These are phyloP conservation scores for Solanum sitiens DNA, from an alignment of 257 asterid species.

Conservation along the genomic window DNA sequence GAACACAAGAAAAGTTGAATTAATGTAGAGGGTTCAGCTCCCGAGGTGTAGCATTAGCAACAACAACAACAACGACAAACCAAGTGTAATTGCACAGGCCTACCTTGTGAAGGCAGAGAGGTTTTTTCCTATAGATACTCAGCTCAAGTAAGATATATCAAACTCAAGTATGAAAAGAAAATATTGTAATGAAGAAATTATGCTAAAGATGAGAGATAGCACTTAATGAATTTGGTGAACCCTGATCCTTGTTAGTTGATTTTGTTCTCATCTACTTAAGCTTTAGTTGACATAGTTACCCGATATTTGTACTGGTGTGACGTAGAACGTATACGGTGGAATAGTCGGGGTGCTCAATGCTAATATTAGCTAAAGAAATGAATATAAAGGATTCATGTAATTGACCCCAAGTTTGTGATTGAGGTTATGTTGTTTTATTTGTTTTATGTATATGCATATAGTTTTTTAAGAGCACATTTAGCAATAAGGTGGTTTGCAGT, in stretches of 20 bases:
- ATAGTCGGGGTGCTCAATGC: background rate
- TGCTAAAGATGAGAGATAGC: background rate
- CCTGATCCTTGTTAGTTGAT: background rate
- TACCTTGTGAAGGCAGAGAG: background rate
- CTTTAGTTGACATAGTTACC: background rate
- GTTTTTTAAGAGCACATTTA: background rate
- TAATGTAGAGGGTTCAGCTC: background rate
- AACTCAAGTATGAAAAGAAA: background rate
- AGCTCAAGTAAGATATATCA: background rate
- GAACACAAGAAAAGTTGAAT: background rate
- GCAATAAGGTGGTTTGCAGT: background rate
- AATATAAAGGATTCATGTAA: background rate
- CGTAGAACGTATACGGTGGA: background rate
- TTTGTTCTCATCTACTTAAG: background rate
- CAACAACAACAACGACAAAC: background rate
- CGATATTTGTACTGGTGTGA: background rate
- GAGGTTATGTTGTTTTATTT: background rate
- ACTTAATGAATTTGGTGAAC: background rate
- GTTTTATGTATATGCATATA: background rate
- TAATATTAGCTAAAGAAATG: background rate
- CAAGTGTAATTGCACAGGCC: background rate
- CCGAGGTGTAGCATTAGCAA: background rate
- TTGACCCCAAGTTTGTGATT: background rate
- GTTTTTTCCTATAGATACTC: background rate
- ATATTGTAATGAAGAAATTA: background rate